Evolutionary conservation across 108 stramenopile genomes (phyloP).

Genomic region (Hondaea fermentalgiana): DNA sequence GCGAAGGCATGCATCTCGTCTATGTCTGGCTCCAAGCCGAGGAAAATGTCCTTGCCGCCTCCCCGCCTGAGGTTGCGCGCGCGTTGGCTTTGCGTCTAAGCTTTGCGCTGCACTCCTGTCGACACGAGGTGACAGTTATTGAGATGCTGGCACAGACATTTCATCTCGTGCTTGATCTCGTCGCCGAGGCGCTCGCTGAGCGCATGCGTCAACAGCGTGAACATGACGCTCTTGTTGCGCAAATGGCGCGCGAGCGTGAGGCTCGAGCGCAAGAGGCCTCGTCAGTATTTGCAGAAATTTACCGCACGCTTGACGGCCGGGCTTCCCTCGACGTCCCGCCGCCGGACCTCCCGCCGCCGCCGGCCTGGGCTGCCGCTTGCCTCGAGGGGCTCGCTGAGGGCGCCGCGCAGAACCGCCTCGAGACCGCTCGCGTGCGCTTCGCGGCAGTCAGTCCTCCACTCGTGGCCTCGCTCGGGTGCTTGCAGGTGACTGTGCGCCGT

Average conservation of each 20-base stretch:
- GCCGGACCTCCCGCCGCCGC: neutral
- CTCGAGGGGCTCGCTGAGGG: neutral
- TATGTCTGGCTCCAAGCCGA: neutral
- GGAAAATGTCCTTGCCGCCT: neutral
- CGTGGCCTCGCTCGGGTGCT: neutral
- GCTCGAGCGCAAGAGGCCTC: neutral
- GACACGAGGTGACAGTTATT: neutral
- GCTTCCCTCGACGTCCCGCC: neutral
- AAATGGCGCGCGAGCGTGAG: neutral
- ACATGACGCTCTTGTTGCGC: neutral
- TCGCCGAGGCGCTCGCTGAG: neutral
- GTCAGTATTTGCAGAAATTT: neutral
- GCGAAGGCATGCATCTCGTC: neutral
- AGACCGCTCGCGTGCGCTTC: neutral
- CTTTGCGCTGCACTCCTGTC: neutral
- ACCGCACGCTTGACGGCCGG: neutral
- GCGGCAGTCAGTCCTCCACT: neutral
- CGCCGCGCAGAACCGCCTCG: neutral
- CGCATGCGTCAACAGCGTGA: neutral
- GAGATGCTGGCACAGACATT: neutral
- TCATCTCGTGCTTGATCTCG: neutral
- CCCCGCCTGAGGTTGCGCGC: neutral
- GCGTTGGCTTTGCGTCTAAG: neutral
- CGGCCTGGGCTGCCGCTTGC: neutral
- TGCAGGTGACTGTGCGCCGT: neutral